Base-by-base conservation (phyloP, 179 eudicot genomes). In the Beta corolliflora region DNA sequence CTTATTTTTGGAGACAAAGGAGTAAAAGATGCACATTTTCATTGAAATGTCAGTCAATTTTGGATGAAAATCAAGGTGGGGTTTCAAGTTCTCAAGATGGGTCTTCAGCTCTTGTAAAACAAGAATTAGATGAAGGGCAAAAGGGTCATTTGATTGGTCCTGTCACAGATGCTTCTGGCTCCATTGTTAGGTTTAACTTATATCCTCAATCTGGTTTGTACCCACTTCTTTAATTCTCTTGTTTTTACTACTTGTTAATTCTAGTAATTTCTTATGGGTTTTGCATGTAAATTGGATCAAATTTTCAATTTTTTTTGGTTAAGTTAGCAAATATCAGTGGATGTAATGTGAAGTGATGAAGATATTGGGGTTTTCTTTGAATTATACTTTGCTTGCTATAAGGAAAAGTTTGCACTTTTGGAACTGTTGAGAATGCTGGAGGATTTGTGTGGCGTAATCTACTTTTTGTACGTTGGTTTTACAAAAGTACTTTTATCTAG, bases 181-280 rank as follows among this genome's bases (percentile, higher is more conserved):
- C 97, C 75, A 85, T 93, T 82, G 92, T 90, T 85, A 94, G 88
- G 25, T 89, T 92, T 86, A 91, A 84, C 11, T 84, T 92, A 81
- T 78, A 79, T 85, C 81, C 94, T 70, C 92, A 85, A 19, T 72
- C 93, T 81, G 92, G 98, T 93, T 87, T 56, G 83, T 76, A 36
- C 64, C 31, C 15, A 59, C 10, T 7, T 78, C 41, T 2, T 25
- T 36, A 36, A 36, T 36, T 53, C 36, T 29, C 9, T 53, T 52
- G 50, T 41, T 73, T 60, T 9, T 16, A 23, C 11, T 21, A 46
- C 41, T 36, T 36, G 3, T 36, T 3, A 36, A 36, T 36, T 2
- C 3, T 36, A 36, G 41, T 36, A 8, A 48, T 16, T 21, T 5
- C 46, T 59, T 36, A 0, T 36, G 52, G 52, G 52, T 48, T 25